Conservation (phyloP, 768 basidiomycete genomes). For the Saitozyma podzolica region DNA sequence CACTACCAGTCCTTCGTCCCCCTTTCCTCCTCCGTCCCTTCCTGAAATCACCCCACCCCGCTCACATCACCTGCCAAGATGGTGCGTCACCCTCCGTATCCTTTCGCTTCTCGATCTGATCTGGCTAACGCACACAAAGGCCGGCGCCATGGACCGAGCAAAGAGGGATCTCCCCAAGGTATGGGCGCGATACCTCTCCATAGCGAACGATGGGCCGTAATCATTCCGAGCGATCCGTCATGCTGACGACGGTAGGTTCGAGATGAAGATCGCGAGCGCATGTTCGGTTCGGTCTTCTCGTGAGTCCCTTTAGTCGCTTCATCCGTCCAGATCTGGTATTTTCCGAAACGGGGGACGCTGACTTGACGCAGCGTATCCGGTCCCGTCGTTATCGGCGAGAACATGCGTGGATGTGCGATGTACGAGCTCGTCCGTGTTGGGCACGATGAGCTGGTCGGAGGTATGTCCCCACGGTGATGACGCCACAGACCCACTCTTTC, state of each 20-base stretch:
- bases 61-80: constrained; percentile 10
- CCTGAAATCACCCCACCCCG: too few species aligned
- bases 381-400: constrained; percentile 95
- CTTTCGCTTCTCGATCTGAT: not conserved
- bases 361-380: constrained; percentile 88
- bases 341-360: not conserved
- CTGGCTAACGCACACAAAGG: constrained; percentile 57
- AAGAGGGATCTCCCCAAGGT: constrained; percentile 76
- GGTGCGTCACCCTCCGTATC: constrained; percentile 3
- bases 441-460: constrained; percentile 96
- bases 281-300: constrained; percentile 51
- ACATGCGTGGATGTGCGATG: constrained; percentile 98
- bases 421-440: constrained; percentile 74
- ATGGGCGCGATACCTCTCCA: not conserved
- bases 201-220: not conserved
- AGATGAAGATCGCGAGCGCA: constrained; percentile 84
- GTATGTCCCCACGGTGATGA: constrained; percentile 54
- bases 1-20: too few species aligned
- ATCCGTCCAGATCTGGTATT: constrained; percentile 46
- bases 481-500: too few species aligned
- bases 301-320: constrained; percentile 15
- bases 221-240: not conserved
- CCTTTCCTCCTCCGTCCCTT: too few species aligned
- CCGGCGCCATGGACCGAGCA: constrained; percentile 88
- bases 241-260: constrained; percentile 57